Conservation (phyloP, 2,329 filamentous ascomycete species). For the Dryadomyces sulphureus region DNA sequence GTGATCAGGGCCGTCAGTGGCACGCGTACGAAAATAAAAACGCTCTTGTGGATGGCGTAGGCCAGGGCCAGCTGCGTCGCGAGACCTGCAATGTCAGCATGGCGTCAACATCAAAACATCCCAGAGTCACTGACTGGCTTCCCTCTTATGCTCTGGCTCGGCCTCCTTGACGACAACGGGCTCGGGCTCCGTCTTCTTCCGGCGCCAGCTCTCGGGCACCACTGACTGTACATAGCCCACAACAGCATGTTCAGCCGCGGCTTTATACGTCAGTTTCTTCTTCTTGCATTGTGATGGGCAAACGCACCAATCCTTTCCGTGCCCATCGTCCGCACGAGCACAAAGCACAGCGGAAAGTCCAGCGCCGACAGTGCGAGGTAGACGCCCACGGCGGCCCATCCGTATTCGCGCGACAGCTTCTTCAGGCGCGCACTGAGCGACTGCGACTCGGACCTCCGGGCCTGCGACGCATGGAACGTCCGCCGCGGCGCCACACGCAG, state of each 20-base stretch:
- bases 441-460: conserved; percentile 19
- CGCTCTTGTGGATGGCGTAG: conserved; percentile 91
- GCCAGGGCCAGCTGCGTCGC: conserved; percentile 80
- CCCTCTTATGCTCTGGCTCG: conserved; percentile 41
- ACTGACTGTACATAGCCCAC: conserved; percentile 42
- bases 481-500: conserved; percentile 11
- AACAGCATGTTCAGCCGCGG: conserved; percentile 50
- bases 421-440: conserved; percentile 59
- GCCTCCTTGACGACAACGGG: conserved; percentile 47
- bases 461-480: conserved; percentile 15
- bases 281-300: no score
- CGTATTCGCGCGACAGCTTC: conserved; percentile 81
- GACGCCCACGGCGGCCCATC: conserved; percentile 85
- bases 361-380: conserved; percentile 71
- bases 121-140: conserved; percentile 58
- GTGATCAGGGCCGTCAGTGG: conserved; percentile 81
- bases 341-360: conserved; percentile 91
- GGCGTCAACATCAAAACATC: neutral
- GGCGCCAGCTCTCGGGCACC: conserved; percentile 43
- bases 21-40: conserved; percentile 86
- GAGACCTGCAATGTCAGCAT: conserved; percentile 28
- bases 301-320: conserved; percentile 66
- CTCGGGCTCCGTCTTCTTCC: conserved; percentile 21
- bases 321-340: conserved; percentile 69
- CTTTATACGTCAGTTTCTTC: conserved; percentile 18